Percentiles rank a stretch among this genome's conserved stretches.
Conservation (phyloP, 805 yeast species). For the Hanseniaspora valbyensis region DNA sequence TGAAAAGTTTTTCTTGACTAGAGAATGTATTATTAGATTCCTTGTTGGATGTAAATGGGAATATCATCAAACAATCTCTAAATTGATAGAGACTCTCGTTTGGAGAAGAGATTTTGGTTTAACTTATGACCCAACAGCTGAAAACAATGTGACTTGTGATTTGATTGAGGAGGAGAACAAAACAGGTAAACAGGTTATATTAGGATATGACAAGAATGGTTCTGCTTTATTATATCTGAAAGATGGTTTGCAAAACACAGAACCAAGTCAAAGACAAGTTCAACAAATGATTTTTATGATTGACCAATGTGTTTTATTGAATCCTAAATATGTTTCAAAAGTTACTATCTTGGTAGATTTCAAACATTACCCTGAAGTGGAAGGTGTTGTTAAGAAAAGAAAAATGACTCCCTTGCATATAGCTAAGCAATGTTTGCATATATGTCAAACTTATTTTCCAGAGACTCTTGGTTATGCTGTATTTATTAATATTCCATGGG, state of each 20-base stretch:
- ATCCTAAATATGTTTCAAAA: conserved; percentile 51
- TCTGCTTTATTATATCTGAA: conserved; percentile 44
- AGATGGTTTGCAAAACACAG: conserved; percentile 46
- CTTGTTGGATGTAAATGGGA: conserved; percentile 46
- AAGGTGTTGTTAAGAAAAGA: conserved; percentile 27
- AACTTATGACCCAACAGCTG: conserved; percentile 32
- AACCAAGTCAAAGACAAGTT: conserved; percentile 41
- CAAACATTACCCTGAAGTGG: conserved; percentile 32
- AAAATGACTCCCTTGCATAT: conserved; percentile 42
- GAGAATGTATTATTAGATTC: conserved; percentile 43
- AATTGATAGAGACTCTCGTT: conserved; percentile 37
- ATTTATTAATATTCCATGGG: conserved; percentile 47
- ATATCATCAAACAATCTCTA: conserved; percentile 33
- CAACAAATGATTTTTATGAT: conserved; percentile 49
- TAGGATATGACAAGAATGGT: conserved; percentile 45
- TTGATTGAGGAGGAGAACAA: conserved; percentile 38
- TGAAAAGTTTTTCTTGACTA: conserved; percentile 33
- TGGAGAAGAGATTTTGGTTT: conserved; percentile 49
- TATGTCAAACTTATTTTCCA: conserved; percentile 48
- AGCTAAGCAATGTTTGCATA: conserved; percentile 40
- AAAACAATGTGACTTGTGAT: conserved; percentile 32
- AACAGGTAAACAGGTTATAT: conserved; percentile 44
- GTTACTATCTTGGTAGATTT: conserved; percentile 47
- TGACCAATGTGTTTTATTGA: conserved; percentile 40
- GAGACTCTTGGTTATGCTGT: conserved; percentile 46